Conservation (phyloP, 1,284 basidiomycete species). For the Ceratobasidium sp. region DNA sequence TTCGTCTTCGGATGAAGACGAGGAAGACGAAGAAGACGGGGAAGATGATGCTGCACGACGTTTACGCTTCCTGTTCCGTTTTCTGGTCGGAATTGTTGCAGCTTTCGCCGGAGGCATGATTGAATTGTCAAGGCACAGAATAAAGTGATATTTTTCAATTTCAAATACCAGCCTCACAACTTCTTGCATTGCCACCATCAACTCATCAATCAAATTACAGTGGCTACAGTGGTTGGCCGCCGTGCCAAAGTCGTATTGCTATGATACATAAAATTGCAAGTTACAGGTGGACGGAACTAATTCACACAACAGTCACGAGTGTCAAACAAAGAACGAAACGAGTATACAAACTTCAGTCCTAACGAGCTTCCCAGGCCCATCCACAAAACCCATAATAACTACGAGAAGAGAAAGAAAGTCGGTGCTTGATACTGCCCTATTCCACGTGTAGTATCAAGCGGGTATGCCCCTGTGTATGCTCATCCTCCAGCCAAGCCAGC, state of each 20-base stretch:
- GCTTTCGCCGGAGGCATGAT: constrained; percentile 25
- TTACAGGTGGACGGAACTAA: too few species aligned
- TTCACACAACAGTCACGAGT: constrained; percentile 2
- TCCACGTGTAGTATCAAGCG: constrained; percentile 31
- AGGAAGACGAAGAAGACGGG: constrained; percentile 50
- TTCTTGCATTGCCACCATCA: constrained; percentile 38
- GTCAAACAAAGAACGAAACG: constrained; percentile 18
- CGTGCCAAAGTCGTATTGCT: constrained; percentile 14
- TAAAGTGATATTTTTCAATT: neutral
- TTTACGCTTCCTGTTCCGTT: constrained; percentile 54
- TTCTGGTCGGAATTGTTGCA: constrained; percentile 46
- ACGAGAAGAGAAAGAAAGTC: constrained; percentile 13
- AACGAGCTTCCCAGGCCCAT: constrained; percentile 25
- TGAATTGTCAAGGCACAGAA: neutral
- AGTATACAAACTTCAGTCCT: constrained; percentile 15
- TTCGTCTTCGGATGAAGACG: constrained; percentile 48
- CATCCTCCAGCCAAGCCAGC: constrained; percentile 21
- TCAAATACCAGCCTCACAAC: neutral
- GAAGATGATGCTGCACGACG: constrained; percentile 53
- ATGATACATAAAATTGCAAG: constrained; percentile 10
- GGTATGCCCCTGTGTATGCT: constrained; percentile 36
- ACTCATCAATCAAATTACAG: constrained; percentile 19
- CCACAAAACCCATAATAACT: constrained; percentile 19
- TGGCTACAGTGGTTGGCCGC: neutral
- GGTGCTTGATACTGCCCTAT: constrained; percentile 4